Evolutionary conservation across 768 basidiomycete genomes (phyloP).

Genomic region (Amylocystis lapponica): DNA sequence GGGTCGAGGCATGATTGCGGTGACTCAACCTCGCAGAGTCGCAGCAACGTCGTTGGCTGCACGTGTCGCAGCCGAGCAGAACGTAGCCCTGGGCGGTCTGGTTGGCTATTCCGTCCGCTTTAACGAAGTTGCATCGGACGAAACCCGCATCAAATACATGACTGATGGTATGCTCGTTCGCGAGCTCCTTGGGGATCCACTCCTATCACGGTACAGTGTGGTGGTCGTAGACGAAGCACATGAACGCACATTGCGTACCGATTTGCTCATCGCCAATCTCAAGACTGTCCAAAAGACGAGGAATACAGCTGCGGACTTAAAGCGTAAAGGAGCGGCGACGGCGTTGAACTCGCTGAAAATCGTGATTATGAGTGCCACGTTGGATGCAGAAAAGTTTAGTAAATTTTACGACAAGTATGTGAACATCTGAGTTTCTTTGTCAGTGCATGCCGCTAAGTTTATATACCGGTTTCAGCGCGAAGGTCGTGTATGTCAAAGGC

Average conservation of each 20-base stretch:
- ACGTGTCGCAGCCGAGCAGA: constrained; percentile 85
- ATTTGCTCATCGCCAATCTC: constrained; percentile 85
- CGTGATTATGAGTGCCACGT: constrained; percentile 95
- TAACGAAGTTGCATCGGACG: constrained; percentile 67
- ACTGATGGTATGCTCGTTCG: constrained; percentile 98
- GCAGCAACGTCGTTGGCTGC: constrained; percentile 93
- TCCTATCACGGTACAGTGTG: constrained; percentile 78
- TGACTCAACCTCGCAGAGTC: constrained; percentile 93
- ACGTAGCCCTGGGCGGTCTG: constrained; percentile 58
- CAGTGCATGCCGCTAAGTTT: not conserved
- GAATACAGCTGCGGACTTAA: constrained; percentile 44
- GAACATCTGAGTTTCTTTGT: not conserved
- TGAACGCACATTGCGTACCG: constrained; percentile 91
- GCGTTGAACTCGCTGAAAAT: constrained; percentile 72
- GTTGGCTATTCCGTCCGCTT: constrained; percentile 97
- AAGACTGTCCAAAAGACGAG: constrained; percentile 73
- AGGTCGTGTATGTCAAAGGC: constrained; percentile 87
- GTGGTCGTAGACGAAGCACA: constrained; percentile 96
- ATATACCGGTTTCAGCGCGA: constrained; percentile 48
- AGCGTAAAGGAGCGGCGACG: constrained; percentile 33
- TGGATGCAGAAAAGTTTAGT: constrained; percentile 94
- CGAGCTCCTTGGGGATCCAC: constrained; percentile 76
- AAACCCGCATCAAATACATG: constrained; percentile 90
- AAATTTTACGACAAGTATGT: constrained; percentile 79
- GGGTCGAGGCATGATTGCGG: constrained; percentile 70